Base-by-base conservation (phyloP, 2,329 filamentous ascomycete species). In the Aspergillus ustus region DNA sequence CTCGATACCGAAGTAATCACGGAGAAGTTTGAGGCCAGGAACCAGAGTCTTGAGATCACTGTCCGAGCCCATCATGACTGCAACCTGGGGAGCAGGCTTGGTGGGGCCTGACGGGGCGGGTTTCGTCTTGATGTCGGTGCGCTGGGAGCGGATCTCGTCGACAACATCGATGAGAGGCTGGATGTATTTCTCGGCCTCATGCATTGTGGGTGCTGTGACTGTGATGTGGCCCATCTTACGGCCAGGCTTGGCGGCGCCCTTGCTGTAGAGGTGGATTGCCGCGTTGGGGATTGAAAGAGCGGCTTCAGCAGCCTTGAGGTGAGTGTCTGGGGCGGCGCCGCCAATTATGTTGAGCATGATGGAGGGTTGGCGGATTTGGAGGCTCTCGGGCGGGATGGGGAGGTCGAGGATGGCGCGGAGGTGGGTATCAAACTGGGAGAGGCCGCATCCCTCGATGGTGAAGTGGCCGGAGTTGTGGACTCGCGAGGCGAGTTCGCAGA, bases 151-250 rank as follows among this genome's bases (percentile, higher is more conserved):
- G 69, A 98, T 97, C 19, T 89, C 86, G 19, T 98, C 94, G 44
- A 78, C 76, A 62, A 97, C 92, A 69, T 88, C 80, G 61, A 96
- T 86, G 22, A 97, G 84, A 2, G 88, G 88, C 55, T 90, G 86
- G 43, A 90, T 86, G 15, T 89, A 84, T 17, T 84, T 81, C 73
- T 91, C 86, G n/a, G 90, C 87, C 69, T 89, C 84, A 43, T 85
- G 80, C 72, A 93, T 87, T 0, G 86, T 87, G 13, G 85, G 82
- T 1, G 88, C 88, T 1, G 91, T 91, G 43, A 96, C 80, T 0
- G 93, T 98, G 68, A 99, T 87, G 76, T 99, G 95, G 11, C 94
- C 94, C 81, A 98, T 98, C 78, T 98, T 99, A 50, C 95, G 89
- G 37, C 92, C 90, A 4, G 91, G 92, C 69, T 93, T 91, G 28